Percentiles rank a stretch among this genome's conserved stretches.
These are phyloP conservation scores for Hibiscus mutabilis DNA, from an alignment of 345 rosid species.

Conservation along the genomic window DNA sequence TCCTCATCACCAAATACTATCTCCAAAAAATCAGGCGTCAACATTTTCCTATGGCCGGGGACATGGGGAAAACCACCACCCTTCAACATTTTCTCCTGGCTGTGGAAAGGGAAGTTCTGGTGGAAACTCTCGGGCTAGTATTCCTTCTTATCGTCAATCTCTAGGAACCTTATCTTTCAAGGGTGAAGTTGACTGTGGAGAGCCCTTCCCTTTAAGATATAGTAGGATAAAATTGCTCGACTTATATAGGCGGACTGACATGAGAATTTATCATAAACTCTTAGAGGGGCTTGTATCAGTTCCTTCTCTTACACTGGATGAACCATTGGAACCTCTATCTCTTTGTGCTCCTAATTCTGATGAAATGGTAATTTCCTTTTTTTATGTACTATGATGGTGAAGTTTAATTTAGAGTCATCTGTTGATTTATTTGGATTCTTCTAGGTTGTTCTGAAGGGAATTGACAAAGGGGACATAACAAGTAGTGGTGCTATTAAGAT, in stretches of 20 bases:
- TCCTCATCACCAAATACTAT: constrained; percentile 44
- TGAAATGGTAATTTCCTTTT: constrained; percentile 51
- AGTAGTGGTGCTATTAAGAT: constrained; percentile 78
- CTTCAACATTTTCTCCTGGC: constrained; percentile 46
- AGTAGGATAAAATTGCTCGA: constrained; percentile 75
- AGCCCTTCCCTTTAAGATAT: constrained; percentile 48
- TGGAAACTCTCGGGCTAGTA: constrained; percentile 37
- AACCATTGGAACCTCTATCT: constrained; percentile 67
- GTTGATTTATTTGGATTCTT: constrained; percentile 18
- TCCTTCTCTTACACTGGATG: constrained; percentile 67
- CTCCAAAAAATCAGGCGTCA: constrained; percentile 59
- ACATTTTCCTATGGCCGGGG: constrained; percentile 59
- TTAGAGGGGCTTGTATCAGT: constrained; percentile 54
- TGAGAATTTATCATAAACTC: constrained; percentile 26
- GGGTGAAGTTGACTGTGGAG: constrained; percentile 51
- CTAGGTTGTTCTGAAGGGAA: constrained; percentile 69
- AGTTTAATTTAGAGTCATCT: constrained; percentile 3
- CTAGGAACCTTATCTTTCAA: constrained; percentile 33
- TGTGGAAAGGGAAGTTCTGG: constrained; percentile 53
- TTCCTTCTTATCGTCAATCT: constrained; percentile 38
- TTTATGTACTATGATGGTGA: constrained; percentile 8
- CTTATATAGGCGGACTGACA: constrained; percentile 57
- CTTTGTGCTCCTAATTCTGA: constrained; percentile 62
- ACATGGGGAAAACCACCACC: constrained; percentile 46
- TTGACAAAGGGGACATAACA: constrained; percentile 74